phyloP scores from a whole-genome alignment of 352 stramenopile genomes.

The Bremia lactucae region DNA sequence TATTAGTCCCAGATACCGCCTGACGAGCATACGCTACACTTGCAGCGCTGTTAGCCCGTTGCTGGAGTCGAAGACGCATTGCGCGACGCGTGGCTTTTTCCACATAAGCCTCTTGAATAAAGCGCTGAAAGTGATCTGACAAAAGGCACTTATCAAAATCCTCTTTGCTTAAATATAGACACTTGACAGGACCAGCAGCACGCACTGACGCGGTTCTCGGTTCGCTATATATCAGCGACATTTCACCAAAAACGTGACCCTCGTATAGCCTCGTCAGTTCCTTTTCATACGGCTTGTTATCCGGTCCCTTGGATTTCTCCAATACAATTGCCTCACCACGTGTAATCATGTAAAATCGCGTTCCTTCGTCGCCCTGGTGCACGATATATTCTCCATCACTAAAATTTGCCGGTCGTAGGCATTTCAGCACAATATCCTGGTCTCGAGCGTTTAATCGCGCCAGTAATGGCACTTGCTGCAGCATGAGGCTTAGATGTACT shows the following conservation, averaged over 20 bases:
- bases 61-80: slow-evolving; percentile 67
- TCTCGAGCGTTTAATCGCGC: slow-evolving; percentile 56
- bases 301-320: slow-evolving; percentile 36
- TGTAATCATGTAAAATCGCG: slow-evolving; percentile 86
- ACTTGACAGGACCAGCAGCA: slow-evolving; percentile 72
- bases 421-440: slow-evolving; percentile 74
- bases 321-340: slow-evolving; percentile 74
- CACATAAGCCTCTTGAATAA: slow-evolving; percentile 81
- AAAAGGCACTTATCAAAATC: slow-evolving; percentile 82
- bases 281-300: slow-evolving; percentile 47
- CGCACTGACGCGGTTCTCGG: slow-evolving; percentile 75
- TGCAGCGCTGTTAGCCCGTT: slow-evolving; percentile 30
- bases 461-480: slow-evolving; percentile 77
- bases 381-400: slow-evolving; percentile 84
- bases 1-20: slow-evolving; percentile 8
- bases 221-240: slow-evolving; percentile 84
- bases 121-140: slow-evolving; percentile 75
- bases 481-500: slow-evolving; percentile 80
- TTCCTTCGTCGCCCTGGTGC: slow-evolving; percentile 80
- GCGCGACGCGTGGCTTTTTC: slow-evolving; percentile 75
- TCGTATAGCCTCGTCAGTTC: slow-evolving; percentile 81
- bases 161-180: slow-evolving; percentile 77
- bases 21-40: slow-evolving; percentile 10
- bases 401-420: slow-evolving; percentile 75
- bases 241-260: slow-evolving; percentile 83